Base-by-base conservation (phyloP, 768 basidiomycete species). In the Naganishia vaughanmartiniae region DNA sequence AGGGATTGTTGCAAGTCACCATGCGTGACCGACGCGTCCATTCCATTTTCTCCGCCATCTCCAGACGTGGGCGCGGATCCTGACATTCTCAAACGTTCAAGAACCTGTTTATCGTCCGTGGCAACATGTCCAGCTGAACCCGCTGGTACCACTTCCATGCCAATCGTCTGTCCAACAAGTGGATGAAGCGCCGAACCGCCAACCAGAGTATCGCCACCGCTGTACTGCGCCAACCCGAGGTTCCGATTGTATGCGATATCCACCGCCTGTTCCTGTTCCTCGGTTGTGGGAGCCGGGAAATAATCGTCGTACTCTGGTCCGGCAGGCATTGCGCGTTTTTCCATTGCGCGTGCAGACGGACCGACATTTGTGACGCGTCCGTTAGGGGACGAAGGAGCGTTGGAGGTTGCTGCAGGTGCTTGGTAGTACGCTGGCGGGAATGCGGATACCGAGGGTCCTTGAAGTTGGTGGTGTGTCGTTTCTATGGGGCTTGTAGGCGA, bases 221-320 rank as follows among this genome's bases (percentile, higher is more conserved):
- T 39, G 56, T 31, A 46, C 15, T 74, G 73, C 17, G 71, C 39
- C 57, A 77, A 75, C 6, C 76, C 77, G 48, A 76, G 74, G 3
- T 71, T 56, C 30, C 57, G 15, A 72, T 45, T 63, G 30, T 63
- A 76, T 0, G 72, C 79, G 17, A 79, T 72, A 9, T 77, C 77
- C 9, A 79, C 63, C 21, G 80, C 80, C 9, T 72, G 65, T 66
- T 81, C 80, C 31, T 74, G 70, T 28, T 81, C 80, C 17, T 67
- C 74, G 12, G 77, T 80, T 11, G 77, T 75, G 0, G 80, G 79
- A 19, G 80, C 80, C 24, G 80, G 79, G 56, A 80, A 81, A 51
- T 79, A 79, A n/a, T 75, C 39, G 30, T 31, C 71, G 30, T 63
- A 46, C 14, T 42, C 60, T 26, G 26, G 36, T 17, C 42, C 60